Conservation (phyloP, 768 basidiomycete species). For the Naematelia encephala region DNA sequence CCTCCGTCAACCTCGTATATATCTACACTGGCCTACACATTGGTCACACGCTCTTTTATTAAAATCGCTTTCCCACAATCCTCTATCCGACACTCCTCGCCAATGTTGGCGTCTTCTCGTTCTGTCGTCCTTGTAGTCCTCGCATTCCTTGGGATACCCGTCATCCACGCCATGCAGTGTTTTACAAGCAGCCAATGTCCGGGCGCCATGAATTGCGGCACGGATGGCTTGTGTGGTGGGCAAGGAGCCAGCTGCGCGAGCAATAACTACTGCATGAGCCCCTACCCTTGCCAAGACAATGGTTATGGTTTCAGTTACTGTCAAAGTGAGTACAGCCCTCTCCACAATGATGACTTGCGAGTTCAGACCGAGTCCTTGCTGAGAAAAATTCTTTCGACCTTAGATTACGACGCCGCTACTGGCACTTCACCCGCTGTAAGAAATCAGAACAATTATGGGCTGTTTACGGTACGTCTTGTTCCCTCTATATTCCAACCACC, state of each 20-base stretch:
- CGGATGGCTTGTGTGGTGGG: conserved; percentile 10
- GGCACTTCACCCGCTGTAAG: background rate
- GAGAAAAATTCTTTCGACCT: background rate
- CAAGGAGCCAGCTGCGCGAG: background rate
- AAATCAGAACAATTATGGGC: conserved; percentile 4
- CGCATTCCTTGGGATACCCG: background rate
- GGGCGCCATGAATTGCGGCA: background rate
- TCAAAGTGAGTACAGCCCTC: background rate
- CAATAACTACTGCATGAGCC: conserved; percentile 8
- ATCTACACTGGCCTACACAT: background rate
- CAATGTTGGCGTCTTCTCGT: background rate
- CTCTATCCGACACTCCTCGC: too few species aligned
- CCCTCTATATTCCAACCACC: background rate
- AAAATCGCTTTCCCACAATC: too few species aligned
- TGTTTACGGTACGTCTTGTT: conserved; percentile 3
- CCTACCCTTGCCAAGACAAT: conserved; percentile 8
- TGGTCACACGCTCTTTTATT: background rate
- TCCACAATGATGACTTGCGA: background rate
- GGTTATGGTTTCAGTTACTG: conserved; percentile 1
- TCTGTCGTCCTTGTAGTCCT: background rate
- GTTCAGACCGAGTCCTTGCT: background rate
- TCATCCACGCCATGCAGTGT: background rate
- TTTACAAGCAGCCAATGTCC: background rate
- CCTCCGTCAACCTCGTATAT: too few species aligned
- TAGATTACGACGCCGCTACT: conserved; percentile 5